These are phyloP conservation scores for Arachis monticola DNA, from an alignment of 331 rosid species.

Conservation along the genomic window DNA sequence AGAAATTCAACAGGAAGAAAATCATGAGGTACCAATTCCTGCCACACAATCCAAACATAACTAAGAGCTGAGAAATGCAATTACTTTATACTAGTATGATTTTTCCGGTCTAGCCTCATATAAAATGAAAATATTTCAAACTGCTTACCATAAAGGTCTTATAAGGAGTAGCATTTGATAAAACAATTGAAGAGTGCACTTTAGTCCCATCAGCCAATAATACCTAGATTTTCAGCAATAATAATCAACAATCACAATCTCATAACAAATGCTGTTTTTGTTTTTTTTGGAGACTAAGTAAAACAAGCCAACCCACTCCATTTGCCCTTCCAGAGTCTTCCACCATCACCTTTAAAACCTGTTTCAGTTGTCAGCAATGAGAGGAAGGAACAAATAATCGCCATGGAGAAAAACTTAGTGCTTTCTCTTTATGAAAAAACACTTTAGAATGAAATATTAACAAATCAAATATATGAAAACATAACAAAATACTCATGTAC, in stretches of 20 bases:
- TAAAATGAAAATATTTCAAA: neutral
- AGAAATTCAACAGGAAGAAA: conserved; percentile 46
- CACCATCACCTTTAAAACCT: conserved; percentile 53
- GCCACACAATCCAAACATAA: neutral
- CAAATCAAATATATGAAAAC: neutral
- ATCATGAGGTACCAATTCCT: conserved; percentile 51
- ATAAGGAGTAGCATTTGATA: conserved; percentile 56
- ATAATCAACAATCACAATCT: conserved; percentile 10
- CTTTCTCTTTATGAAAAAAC: neutral
- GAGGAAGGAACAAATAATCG: neutral
- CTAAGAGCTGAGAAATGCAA: neutral
- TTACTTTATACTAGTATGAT: neutral
- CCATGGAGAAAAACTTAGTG: neutral
- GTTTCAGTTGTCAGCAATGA: conserved; percentile 17
- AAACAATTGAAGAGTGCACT: conserved; percentile 45
- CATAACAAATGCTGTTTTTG: conserved; percentile 5
- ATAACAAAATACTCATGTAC: neutral
- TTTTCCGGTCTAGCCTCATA: conserved; percentile 4
- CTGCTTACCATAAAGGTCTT: conserved; percentile 49
- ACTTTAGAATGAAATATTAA: neutral
- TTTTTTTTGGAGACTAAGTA: neutral
- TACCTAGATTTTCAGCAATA: conserved; percentile 42
- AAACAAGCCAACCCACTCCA: conserved; percentile 51
- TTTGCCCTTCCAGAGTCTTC: conserved; percentile 53
- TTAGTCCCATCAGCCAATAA: conserved; percentile 51